Base-by-base conservation (phyloP, 257 asterid species). In the Solanum gandarillasii region DNA sequence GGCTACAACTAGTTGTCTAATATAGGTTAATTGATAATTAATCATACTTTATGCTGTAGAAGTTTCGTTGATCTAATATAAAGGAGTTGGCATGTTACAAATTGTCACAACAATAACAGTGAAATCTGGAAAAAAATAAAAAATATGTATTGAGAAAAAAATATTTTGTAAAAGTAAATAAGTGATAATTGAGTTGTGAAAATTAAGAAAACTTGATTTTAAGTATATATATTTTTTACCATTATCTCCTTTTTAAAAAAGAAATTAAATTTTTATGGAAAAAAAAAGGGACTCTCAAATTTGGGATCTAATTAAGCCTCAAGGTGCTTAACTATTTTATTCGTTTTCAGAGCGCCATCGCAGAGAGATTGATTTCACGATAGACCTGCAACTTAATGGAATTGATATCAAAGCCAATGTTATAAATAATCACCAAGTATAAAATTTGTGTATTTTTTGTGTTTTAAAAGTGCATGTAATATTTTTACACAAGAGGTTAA, bases 321-420 rank as follows among this genome's bases (percentile, higher is more conserved):
- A 55, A 2, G 25, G 13, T 23, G 27, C 70, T 62, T 62, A 3
- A 0, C 13, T 9, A 10, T 62, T 23, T 23, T 60, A 3, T 23
- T 62, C 7, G 16, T 62, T 3, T 62, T 23, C 10, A 62, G 7
- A 23, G 13, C 0, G 2, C 0, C 3, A 52, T 6, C 3, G 0
- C 2, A 9, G 6, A 60, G 6, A 62, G 13, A 0, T 62, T 62
- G 6, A 0, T 23, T 62, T 62, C 1, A 0, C 1, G 7, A 65
- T 65, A 62, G 0, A 62, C 32, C 0, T 10, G 6, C 1, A 10
- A 1, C 1, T n/a, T 11, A 65, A n/a, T 1, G 13, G 0, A 55
- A 55, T 55, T 18, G 25, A 2, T 10, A 65, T 65, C 2, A 2
- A 65, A 65, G 3, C 0, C 16, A 11, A 11, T 65, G 4, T 65